Percentiles rank a stretch among this genome's conserved stretches.
Evolutionary conservation across 73 alveolate genomes (phyloP).

Genomic region (Stentor coeruleus): DNA sequence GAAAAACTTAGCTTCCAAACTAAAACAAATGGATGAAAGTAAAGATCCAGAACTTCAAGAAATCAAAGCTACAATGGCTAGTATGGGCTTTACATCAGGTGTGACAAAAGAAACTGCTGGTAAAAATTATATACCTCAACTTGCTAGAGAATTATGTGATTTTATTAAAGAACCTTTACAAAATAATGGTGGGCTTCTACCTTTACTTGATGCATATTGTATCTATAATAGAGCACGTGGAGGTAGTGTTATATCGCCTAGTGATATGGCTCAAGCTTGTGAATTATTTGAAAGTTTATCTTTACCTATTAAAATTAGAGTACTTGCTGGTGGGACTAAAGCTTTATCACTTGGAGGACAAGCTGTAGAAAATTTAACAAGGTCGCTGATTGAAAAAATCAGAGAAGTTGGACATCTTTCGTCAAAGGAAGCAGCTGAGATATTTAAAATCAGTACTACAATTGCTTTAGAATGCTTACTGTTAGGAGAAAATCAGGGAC

Average conservation of each 20-base stretch:
- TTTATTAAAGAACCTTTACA: constrained; percentile 46
- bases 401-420: constrained; percentile 29
- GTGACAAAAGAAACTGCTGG: constrained; percentile 77
- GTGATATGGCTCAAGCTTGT: constrained; percentile 71
- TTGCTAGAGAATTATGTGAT: constrained; percentile 70
- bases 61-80: constrained; percentile 59
- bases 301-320: background rate
- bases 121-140: constrained; percentile 62
- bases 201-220: constrained; percentile 79
- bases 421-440: constrained; percentile 33
- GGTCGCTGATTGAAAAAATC: constrained; percentile 5
- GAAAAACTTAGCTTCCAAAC: constrained; percentile 49
- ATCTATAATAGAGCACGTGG: constrained; percentile 89
- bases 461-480: constrained; percentile 34
- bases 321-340: constrained; percentile 2
- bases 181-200: constrained; percentile 65
- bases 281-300: constrained; percentile 26
- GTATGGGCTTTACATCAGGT: constrained; percentile 56
- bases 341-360: constrained; percentile 14
- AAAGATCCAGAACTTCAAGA: constrained; percentile 44
- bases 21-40: constrained; percentile 45
- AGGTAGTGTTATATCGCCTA: constrained; percentile 73
- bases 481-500: constrained; percentile 47
- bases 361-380: constrained; percentile 21
- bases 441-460: constrained; percentile 23